phyloP scores from a whole-genome alignment of 495 filamentous ascomycete genomes.

The Aspergillus nanangensis region DNA sequence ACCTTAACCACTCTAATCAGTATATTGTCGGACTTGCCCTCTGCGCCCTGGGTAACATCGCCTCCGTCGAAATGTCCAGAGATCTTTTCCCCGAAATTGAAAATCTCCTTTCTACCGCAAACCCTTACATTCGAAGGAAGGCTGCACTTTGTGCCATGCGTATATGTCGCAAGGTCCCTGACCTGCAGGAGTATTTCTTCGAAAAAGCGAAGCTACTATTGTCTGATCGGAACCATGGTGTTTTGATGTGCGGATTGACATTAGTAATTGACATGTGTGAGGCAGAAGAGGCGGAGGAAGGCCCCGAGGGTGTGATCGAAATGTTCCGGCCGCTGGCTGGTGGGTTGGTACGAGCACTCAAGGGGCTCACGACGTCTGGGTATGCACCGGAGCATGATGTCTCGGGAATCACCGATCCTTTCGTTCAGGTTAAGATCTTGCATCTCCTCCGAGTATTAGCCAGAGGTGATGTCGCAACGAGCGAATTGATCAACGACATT shows the following conservation, averaged over 20 bases:
- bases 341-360: conserved; percentile 81
- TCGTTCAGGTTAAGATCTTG: conserved; percentile 94
- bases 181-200: conserved; percentile 93
- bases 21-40: conserved; percentile 96
- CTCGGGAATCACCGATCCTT: conserved; percentile 97
- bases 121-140: conserved; percentile 95
- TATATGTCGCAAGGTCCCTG: conserved; percentile 95
- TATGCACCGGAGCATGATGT: conserved; percentile 98
- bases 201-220: conserved; percentile 90
- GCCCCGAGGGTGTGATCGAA: conserved; percentile 79
- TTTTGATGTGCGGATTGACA: conserved; percentile 87
- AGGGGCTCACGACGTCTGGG: conserved; percentile 86
- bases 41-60: conserved; percentile 94
- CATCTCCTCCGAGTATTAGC: conserved; percentile 79
- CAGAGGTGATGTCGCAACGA: conserved; percentile 81
- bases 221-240: conserved; percentile 89
- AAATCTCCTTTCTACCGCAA: conserved; percentile 80
- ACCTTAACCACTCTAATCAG: conserved; percentile 94
- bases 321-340: conserved; percentile 79
- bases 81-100: conserved; percentile 96
- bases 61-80: conserved; percentile 96
- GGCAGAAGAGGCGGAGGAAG: conserved; percentile 84
- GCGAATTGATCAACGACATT: conserved; percentile 98
- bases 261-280: conserved; percentile 90
- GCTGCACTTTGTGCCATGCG: conserved; percentile 99